These are phyloP conservation scores for Fraxinus anomala DNA, from an alignment of 257 asterid genomes.

Conservation along the genomic window DNA sequence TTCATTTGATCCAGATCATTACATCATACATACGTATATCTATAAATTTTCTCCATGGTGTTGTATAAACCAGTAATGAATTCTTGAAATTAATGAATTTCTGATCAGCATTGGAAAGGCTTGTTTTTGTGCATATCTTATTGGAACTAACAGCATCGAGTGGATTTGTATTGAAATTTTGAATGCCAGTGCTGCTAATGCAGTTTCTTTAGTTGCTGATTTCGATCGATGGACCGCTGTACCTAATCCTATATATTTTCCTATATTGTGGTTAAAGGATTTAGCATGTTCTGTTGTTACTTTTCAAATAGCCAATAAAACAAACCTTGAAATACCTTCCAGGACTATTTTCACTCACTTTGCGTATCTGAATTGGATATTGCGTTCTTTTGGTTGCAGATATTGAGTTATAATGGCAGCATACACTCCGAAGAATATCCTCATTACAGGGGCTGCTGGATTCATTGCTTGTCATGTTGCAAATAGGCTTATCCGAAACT, in stretches of 20 bases:
- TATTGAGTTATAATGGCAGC: conserved; percentile 34
- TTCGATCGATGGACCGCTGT: neutral
- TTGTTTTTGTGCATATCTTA: conserved; percentile 15
- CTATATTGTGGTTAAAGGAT: neutral
- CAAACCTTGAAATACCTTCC: neutral
- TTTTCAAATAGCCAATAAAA: neutral
- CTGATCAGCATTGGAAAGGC: conserved; percentile 20
- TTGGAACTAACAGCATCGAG: conserved; percentile 21
- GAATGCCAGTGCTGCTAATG: neutral
- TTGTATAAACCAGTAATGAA: conserved; percentile 2
- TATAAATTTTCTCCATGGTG: neutral
- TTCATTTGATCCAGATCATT: conserved; percentile 30
- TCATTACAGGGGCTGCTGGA: conserved; percentile 78
- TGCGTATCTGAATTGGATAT: conserved; percentile 1
- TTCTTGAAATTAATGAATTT: conserved; percentile 17
- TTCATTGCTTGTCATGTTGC: conserved; percentile 77
- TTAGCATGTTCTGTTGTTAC: neutral
- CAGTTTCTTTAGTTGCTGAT: conserved; percentile 13
- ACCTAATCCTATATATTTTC: neutral
- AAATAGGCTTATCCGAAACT: conserved; percentile 59
- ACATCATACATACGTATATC: neutral
- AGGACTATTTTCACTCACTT: neutral
- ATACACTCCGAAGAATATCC: conserved; percentile 61
- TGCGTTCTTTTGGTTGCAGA: conserved; percentile 26
- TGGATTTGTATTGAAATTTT: conserved; percentile 16